These are phyloP conservation scores for Teunomyces tritomae DNA, from an alignment of 805 yeast species.

Conservation along the genomic window DNA sequence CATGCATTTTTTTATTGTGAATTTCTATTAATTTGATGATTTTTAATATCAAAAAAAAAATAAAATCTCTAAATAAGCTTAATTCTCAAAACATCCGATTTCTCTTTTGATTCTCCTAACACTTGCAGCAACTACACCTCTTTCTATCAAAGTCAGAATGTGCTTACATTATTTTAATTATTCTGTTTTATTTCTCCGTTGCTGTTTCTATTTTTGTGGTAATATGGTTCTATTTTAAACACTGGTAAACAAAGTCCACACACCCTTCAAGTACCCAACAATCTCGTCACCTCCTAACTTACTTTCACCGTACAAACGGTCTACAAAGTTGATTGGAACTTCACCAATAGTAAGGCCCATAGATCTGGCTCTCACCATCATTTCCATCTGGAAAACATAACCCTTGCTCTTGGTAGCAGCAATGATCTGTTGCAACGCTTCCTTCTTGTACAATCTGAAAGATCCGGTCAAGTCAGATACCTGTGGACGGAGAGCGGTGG, in stretches of 20 bases:
- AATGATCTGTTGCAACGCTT: conserved; percentile 62
- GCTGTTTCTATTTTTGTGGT: conserved; percentile 4
- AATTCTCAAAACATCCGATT: too few relatives aligned
- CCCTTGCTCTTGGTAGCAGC: conserved; percentile 71
- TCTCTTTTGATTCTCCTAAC: too few relatives aligned
- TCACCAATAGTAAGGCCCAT: conserved; percentile 72
- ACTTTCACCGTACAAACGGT: conserved; percentile 74
- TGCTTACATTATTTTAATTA: not conserved
- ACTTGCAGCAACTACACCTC: too few relatives aligned
- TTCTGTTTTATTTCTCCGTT: not conserved
- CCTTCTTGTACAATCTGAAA: conserved; percentile 71
- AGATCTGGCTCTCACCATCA: conserved; percentile 81
- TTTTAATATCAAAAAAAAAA: too few relatives aligned
- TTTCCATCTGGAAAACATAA: conserved; percentile 84
- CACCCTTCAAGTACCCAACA: conserved; percentile 73
- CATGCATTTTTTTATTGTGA: too few relatives aligned
- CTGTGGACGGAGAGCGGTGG: conserved; percentile 65
- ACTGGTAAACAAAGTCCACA: conserved; percentile 63
- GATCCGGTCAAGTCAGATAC: conserved; percentile 78
- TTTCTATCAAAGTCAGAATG: not conserved
- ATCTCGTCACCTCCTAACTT: conserved; percentile 81
- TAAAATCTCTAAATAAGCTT: too few relatives aligned
- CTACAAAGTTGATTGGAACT: conserved; percentile 77
- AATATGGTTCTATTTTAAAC: conserved; percentile 33
- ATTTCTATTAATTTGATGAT: too few relatives aligned